A percentile compares a stretch with the other conserved stretches of the same genome.
These are phyloP conservation scores for Saprolegnia diclina DNA, from an alignment of 352 stramenopile species.

Conservation along the genomic window DNA sequence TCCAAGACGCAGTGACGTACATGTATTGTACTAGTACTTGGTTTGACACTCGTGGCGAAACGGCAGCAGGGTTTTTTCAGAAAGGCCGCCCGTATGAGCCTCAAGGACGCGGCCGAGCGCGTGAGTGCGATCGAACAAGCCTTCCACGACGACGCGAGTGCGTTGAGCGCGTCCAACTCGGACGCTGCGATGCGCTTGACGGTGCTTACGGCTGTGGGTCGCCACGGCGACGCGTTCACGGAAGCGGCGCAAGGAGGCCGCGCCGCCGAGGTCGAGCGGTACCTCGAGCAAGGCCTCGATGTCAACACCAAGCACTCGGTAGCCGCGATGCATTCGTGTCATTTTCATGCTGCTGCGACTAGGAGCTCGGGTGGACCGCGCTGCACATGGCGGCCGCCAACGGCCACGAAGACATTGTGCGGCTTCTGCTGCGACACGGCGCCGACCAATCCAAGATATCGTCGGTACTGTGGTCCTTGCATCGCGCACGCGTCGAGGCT, in stretches of 20 bases:
- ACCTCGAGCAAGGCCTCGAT: neutral
- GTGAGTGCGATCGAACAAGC: neutral
- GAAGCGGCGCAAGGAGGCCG: constrained; percentile 13
- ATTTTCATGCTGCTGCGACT: neutral
- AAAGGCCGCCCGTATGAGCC: neutral
- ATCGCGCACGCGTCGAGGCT: no score
- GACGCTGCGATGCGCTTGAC: neutral
- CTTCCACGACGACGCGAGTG: neutral
- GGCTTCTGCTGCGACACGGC: constrained; percentile 49
- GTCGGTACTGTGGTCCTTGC: neutral
- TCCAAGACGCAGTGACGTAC: no score
- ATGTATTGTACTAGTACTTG: no score
- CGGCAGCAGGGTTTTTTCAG: neutral
- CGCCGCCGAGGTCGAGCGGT: neutral
- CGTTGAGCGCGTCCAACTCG: neutral
- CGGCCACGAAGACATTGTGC: constrained; percentile 49
- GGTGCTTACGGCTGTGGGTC: neutral
- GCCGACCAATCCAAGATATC: constrained; percentile 29
- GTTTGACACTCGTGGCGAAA: no score
- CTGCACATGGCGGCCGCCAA: constrained; percentile 60
- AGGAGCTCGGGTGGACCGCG: constrained; percentile 64
- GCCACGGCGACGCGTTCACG: constrained; percentile 15
- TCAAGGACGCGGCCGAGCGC: neutral
- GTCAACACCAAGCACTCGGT: constrained; percentile 23
- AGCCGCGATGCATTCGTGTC: no score